Percentiles rank a stretch among this genome's conserved stretches.
These are phyloP conservation scores for Euphorbia tirucalli DNA, from an alignment of 345 rosid species.

Conservation along the genomic window DNA sequence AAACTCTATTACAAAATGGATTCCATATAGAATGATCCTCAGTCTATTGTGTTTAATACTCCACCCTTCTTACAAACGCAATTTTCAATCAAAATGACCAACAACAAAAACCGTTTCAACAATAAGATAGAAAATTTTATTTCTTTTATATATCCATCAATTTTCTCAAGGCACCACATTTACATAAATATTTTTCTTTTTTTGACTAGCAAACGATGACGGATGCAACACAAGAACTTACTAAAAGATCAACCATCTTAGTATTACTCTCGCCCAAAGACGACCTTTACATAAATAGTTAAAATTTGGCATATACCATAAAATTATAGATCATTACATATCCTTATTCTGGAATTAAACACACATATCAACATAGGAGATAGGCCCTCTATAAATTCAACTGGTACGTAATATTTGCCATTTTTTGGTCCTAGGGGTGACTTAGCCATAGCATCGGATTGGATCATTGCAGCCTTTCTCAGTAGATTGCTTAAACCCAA, in stretches of 20 bases:
- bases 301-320: constrained; percentile 3
- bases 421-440: neutral
- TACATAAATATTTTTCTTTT: too few relatives aligned
- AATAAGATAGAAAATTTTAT: neutral
- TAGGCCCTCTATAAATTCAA: neutral
- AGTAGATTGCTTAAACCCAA: constrained; percentile 66
- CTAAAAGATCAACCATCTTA: too few relatives aligned
- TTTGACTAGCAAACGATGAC: too few relatives aligned
- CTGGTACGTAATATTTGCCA: too few relatives aligned
- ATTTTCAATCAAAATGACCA: neutral
- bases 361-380: neutral
- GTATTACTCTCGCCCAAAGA: too few relatives aligned
- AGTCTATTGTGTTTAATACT: neutral
- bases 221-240: too few relatives aligned
- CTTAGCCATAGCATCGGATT: constrained; percentile 85
- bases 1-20: neutral
- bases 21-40: neutral
- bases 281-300: constrained; percentile 9
- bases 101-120: neutral
- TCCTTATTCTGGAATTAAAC: neutral
- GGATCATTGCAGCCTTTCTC: constrained; percentile 89
- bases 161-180: neutral
- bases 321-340: constrained; percentile 9
- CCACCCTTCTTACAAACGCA: too few relatives aligned
- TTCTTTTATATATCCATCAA: constrained; percentile 4